Evolutionary conservation across 2,329 filamentous ascomycete species (phyloP), one percentile per base, ranked within the genome.

Genomic region (Scortechinia acanthostroma): DNA sequence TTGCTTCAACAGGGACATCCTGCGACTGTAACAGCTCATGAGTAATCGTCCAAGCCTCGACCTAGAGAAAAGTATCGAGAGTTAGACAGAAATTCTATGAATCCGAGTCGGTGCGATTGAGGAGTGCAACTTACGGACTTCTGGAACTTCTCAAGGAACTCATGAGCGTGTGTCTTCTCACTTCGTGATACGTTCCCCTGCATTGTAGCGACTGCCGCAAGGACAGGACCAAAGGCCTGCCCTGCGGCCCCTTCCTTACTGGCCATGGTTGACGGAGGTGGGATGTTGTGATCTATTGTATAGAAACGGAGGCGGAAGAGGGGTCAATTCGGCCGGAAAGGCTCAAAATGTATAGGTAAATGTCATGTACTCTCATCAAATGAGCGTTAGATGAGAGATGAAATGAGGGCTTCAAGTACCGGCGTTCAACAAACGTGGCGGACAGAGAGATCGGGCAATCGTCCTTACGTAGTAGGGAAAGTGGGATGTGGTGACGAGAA

Each of bases 71-170:
- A 10, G 25, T n/a, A n/a, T 30, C 25, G n/a, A 33, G 45, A 44
- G 44, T 43, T 22, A n/a, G n/a, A n/a, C n/a, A n/a, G n/a, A n/a
- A n/a, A n/a, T n/a, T n/a, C n/a, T n/a, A n/a, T n/a, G n/a, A n/a
- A 20, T 22, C 21, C 22, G 44, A 46, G 45, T 47, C 43, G 35
- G 48, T 50, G 50, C 25, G 25, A n/a, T 10, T 10, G 25, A 30
- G n/a, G 25, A 30, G 25, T 10, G n/a, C 43, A 48, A 77, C 85
- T 54, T 66, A 95, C 91, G 64, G 93, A 97, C 80, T 98, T 98
- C 77, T 98, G 93, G 68, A 97, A 98, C 55, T 81, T 83, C 68
- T 95, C 88, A 49, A 98, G 75, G 62, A 85, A 98, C 61, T 91
- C 83, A 17, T 40, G 35, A 61, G 96, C 91, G 48, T 89, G 91